phyloP scores from a whole-genome alignment of 495 filamentous ascomycete species.

The Talaromyces stipitatus region DNA sequence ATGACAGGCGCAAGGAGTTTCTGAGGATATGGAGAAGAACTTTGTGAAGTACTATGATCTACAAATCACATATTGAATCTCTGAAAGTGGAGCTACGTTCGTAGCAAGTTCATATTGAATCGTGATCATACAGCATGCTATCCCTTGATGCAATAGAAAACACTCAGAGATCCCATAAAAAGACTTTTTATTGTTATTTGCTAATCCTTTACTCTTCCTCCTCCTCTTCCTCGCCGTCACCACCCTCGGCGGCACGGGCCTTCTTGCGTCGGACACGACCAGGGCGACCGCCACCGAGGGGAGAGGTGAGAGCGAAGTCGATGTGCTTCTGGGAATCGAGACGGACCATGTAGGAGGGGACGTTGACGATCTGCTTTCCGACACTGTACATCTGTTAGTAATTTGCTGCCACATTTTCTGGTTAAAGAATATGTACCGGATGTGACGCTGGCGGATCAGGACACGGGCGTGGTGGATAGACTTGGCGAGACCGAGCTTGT shows the following conservation, averaged over 20 bases:
- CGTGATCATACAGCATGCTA: conserved; percentile 40
- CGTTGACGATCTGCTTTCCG: conserved; percentile 99
- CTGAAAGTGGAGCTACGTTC: conserved; percentile 7
- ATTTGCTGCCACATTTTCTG: neutral
- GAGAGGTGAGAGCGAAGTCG: conserved; percentile 94
- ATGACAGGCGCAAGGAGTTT: conserved; percentile 10
- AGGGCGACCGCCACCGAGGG: conserved; percentile 93
- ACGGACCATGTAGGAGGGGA: conserved; percentile 97
- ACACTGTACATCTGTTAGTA: conserved; percentile 44
- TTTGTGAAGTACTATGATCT: too few species aligned
- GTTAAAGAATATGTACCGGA: conserved; percentile 51
- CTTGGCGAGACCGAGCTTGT: conserved; percentile 99
- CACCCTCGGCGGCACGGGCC: conserved; percentile 88
- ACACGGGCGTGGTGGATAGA: conserved; percentile 99
- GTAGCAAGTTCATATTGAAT: conserved; percentile 20
- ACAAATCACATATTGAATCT: neutral
- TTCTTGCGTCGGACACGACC: conserved; percentile 99
- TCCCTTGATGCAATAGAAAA: conserved; percentile 34
- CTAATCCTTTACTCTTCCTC: conserved; percentile 72
- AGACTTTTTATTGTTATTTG: conserved; percentile 28
- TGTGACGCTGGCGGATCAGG: conserved; percentile 97
- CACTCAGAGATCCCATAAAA: conserved; percentile 7
- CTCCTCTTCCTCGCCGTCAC: conserved; percentile 77
- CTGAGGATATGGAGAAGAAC: conserved; percentile 21
- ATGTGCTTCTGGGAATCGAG: conserved; percentile 99